Evolutionary conservation across 1,284 basidiomycete genomes (phyloP).

Genomic region (Fomitiporia mediterranea): DNA sequence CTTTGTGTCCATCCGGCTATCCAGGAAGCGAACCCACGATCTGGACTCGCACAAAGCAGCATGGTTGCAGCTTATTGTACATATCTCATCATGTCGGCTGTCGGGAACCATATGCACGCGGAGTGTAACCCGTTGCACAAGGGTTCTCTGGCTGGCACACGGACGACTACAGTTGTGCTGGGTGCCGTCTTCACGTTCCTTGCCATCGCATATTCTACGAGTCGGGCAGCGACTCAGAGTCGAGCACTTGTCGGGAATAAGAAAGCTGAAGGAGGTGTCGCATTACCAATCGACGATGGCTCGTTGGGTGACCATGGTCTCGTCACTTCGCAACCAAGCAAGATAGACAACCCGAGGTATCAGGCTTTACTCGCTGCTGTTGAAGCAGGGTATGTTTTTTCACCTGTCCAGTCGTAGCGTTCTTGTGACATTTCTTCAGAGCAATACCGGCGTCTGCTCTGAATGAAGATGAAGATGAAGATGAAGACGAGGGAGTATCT

Average conservation of each 20-base stretch:
- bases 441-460: constrained; percentile 93
- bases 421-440: constrained; percentile 33
- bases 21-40: constrained; percentile 92
- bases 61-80: constrained; percentile 98
- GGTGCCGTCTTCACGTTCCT: constrained; percentile 97
- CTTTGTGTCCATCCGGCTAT: constrained; percentile 83
- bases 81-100: constrained; percentile 91
- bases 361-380: constrained; percentile 95
- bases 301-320: constrained; percentile 51
- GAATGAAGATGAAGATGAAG: constrained; percentile 75
- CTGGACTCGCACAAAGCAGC: constrained; percentile 91
- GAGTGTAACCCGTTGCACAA: constrained; percentile 86
- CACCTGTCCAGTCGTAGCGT: neutral
- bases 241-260: constrained; percentile 83
- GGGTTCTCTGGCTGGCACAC: constrained; percentile 58
- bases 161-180: constrained; percentile 84
- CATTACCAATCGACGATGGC: constrained; percentile 53
- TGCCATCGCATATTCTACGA: constrained; percentile 97
- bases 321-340: constrained; percentile 81
- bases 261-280: constrained; percentile 47
- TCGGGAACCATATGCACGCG: constrained; percentile 85
- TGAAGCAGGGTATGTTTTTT: constrained; percentile 72
- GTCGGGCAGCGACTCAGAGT: constrained; percentile 92
- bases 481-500: constrained; percentile 63
- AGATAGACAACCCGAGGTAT: constrained; percentile 86